Percentiles rank a stretch among this genome's conserved stretches.
phyloP scores from a whole-genome alignment of 441 rosid genomes.

The Croton setiger region DNA sequence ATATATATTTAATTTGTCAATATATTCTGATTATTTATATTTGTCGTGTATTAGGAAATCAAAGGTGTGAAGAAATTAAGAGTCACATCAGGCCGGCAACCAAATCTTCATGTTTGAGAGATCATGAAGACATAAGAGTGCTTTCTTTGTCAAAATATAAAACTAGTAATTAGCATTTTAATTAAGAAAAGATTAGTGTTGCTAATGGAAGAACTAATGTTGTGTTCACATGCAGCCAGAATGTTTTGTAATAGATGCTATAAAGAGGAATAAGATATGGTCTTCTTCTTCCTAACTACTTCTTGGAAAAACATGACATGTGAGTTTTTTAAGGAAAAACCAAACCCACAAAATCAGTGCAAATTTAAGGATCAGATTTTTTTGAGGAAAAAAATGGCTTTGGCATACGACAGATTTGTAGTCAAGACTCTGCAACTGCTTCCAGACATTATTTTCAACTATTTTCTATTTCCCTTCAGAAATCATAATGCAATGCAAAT shows the following conservation, averaged over 20 bases:
- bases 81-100: conserved; percentile 45
- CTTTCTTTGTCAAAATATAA: not conserved
- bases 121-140: not conserved
- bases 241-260: conserved; percentile 1
- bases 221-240: conserved; percentile 27
- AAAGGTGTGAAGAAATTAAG: conserved; percentile 8
- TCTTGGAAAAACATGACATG: conserved; percentile 13
- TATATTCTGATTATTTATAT: conserved; percentile 9
- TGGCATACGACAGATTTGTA: not conserved
- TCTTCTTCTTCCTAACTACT: conserved; percentile 1
- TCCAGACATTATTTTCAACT: conserved; percentile 5
- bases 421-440: conserved; percentile 18
- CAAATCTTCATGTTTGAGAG: conserved; percentile 36
- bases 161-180: too few relatives aligned
- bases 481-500: not conserved
- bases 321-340: conserved; percentile 5
- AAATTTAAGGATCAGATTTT: conserved; percentile 1
- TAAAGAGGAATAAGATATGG: not conserved
- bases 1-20: conserved; percentile 27
- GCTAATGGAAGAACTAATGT: conserved; percentile 22
- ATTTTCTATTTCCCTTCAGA: not conserved
- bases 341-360: conserved; percentile 25
- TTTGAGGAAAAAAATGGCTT: not conserved
- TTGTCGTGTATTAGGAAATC: conserved; percentile 15
- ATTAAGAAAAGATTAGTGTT: conserved; percentile 15